Conservation (phyloP, 225 moss, liverwort and hornwort genomes). For the Pseudisothecium myosuroides region DNA sequence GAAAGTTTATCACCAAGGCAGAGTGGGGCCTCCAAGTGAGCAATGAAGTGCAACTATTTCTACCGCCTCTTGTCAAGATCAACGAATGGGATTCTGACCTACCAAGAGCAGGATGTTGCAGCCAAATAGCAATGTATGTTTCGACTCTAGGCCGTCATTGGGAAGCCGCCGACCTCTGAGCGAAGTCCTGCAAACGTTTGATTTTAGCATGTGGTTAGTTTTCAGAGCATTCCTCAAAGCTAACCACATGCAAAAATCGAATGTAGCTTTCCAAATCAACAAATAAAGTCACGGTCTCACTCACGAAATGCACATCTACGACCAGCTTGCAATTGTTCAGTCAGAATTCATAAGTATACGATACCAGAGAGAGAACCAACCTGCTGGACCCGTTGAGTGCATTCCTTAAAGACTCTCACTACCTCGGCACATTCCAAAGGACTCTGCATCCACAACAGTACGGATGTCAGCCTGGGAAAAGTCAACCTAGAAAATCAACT, state of each 20-base stretch:
- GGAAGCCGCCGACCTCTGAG: conserved; percentile 23
- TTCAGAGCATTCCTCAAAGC: not conserved
- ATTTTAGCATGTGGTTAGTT: not conserved
- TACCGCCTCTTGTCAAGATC: not conserved
- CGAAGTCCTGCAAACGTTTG: conserved; percentile 29
- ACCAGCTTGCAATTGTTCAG: not conserved
- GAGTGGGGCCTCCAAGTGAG: not conserved
- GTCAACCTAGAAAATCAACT: not conserved
- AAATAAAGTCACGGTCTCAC: not conserved
- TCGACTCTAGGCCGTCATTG: not conserved
- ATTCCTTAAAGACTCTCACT: conserved; percentile 41
- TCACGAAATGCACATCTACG: not conserved
- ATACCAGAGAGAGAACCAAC: conserved; percentile 2
- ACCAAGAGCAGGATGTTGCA: not conserved
- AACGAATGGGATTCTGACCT: not conserved
- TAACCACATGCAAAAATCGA: not conserved
- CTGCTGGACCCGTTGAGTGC: conserved; percentile 53
- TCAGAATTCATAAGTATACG: not conserved
- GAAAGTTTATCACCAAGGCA: not conserved
- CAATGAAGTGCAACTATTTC: not conserved
- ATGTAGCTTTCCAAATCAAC: not conserved
- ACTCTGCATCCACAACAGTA: conserved; percentile 25
- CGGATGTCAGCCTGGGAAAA: not conserved
- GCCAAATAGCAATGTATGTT: not conserved
- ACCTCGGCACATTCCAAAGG: conserved; percentile 45